Base-by-base conservation (phyloP, 192 early-diverging fungal genomes). In the Podila verticillata region DNA sequence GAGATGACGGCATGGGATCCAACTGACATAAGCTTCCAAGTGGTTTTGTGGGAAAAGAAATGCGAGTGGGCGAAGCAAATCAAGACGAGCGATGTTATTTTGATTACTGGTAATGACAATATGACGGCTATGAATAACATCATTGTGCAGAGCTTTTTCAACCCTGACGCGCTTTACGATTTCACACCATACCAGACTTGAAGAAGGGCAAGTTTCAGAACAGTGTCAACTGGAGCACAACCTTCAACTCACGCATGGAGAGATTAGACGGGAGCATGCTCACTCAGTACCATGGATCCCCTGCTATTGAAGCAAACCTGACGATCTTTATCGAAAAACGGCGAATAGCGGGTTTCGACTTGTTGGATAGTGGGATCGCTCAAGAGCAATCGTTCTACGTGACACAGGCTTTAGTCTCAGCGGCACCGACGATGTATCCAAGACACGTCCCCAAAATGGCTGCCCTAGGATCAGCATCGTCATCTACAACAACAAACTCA, bases 281-380 rank as follows among this genome's bases (percentile, higher is more conserved):
- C 12, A 17, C 49, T 5, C 36, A 8, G 2, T 74, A 74, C 24
- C n/a, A 8, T 19, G 73, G 66, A 3, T 7, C 57, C 17, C 2
- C 34, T 0, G 57, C 7, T 1, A 44, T 68, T 10, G 73, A 68
- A 35, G 24, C 60, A 3, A 44, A 19, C 15, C 28, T 74, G 5
- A 28, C n/a, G 10, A 35, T 63, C 1, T 57, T 68, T 30, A 48
- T 48, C 22, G 26, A 68, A 26, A 67, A 63, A 35, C 65, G 73
- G 22, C 65, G 36, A 2, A 17, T 39, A 5, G 32, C 58, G 13
- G 73, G 49, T 30, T 22, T 74, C 24, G 59, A 74, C 47, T 35
- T 74, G 17, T 32, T 74, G 19, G 73, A 74, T 30, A 68, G 39
- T 29, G 73, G 73, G 4, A 68, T 74, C 9, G 65, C 54, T 6